Evolutionary conservation across 2,329 filamentous ascomycete genomes (phyloP).

Genomic region (Talaromyces sp.): DNA sequence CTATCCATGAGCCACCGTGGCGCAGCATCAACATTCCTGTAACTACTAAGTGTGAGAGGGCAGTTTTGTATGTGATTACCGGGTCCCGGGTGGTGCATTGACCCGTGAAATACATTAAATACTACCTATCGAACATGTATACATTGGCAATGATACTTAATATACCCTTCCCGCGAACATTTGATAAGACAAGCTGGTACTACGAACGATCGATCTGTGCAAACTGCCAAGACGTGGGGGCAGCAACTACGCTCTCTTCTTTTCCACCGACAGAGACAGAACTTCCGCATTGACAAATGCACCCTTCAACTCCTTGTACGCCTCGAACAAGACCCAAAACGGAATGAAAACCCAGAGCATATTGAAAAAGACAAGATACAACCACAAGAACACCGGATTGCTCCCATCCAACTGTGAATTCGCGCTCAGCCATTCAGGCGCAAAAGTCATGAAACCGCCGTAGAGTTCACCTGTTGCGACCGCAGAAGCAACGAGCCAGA

Average conservation of each 20-base stretch:
- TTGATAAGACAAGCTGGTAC: no score
- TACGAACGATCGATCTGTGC: not conserved
- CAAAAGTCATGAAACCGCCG: conserved; percentile 63
- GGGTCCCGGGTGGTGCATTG: no score
- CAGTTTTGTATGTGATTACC: not conserved
- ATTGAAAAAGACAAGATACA: conserved; percentile 65
- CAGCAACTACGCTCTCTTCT: conserved; percentile 16
- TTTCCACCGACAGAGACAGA: conserved; percentile 7
- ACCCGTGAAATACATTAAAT: no score
- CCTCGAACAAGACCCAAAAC: conserved; percentile 55
- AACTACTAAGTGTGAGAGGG: no score
- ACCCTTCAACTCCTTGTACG: conserved; percentile 43
- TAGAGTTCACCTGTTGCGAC: conserved; percentile 64
- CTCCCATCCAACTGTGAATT: conserved; percentile 56
- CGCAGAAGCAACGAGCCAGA: conserved; percentile 57
- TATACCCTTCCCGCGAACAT: no score
- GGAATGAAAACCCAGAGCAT: conserved; percentile 61
- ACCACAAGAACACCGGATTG: conserved; percentile 61
- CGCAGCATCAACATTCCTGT: not conserved
- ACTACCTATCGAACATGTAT: no score
- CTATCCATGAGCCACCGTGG: not conserved
- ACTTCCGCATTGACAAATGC: conserved; percentile 35
- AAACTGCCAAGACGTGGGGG: not conserved
- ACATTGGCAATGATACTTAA: not conserved
- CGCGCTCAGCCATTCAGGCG: conserved; percentile 62